Percentiles rank a stretch among this genome's conserved stretches.
Evolutionary conservation across 164 flowering plant genomes (phyloP).

Genomic region (Aristolochia californica): DNA sequence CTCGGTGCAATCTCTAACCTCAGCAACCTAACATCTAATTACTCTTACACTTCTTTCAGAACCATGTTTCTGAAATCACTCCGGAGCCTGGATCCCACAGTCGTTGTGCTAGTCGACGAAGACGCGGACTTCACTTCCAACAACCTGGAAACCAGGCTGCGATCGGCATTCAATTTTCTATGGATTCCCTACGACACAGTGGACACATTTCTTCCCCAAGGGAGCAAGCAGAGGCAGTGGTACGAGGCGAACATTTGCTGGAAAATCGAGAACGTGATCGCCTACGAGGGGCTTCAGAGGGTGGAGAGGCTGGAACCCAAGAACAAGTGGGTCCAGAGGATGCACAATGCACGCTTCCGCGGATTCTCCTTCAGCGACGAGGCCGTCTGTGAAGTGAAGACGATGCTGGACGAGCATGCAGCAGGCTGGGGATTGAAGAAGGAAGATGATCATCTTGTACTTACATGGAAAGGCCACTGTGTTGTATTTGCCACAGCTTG

Average conservation of each 20-base stretch:
- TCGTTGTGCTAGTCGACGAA: constrained; percentile 71
- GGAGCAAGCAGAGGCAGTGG: constrained; percentile 72
- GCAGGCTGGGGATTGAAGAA: constrained; percentile 94
- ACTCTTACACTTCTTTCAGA: too few relatives aligned
- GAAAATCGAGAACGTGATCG: constrained; percentile 87
- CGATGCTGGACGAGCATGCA: constrained; percentile 86
- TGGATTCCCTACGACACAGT: constrained; percentile 87
- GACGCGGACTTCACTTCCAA: constrained; percentile 78
- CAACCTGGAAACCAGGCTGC: constrained; percentile 46
- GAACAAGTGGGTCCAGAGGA: constrained; percentile 65
- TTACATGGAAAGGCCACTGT: constrained; percentile 96
- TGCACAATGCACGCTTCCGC: constrained; percentile 51
- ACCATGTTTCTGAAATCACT: constrained; percentile 42
- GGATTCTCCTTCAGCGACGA: constrained; percentile 50
- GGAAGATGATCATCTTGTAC: constrained; percentile 67
- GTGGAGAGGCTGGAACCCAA: constrained; percentile 72
- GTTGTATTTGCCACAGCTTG: constrained; percentile 91
- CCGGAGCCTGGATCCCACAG: constrained; percentile 53
- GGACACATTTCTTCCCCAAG: constrained; percentile 60
- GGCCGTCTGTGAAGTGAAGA: constrained; percentile 53
- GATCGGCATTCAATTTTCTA: constrained; percentile 73
- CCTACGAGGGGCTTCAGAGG: constrained; percentile 54
- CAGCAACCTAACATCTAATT: constrained; percentile 16
- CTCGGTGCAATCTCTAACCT: constrained; percentile 9
- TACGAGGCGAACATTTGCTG: constrained; percentile 72